Evolutionary conservation across 106 monocot genomes (phyloP), one percentile per base, ranked within the genome.

Genomic region (Allium cepa): DNA sequence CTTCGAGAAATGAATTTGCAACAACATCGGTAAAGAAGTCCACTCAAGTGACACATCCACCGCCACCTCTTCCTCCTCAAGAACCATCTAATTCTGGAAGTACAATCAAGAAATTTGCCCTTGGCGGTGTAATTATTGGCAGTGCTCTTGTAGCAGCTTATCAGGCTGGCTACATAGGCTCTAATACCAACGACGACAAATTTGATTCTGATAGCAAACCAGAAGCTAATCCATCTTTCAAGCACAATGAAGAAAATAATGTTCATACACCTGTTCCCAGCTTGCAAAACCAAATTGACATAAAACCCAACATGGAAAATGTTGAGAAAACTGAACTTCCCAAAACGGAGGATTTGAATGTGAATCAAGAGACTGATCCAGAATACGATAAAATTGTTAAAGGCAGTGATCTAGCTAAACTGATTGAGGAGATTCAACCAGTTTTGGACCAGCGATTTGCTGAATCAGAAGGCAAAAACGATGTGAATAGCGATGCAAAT

Each of bases 51-150:
- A 36, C 36, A 36, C 36, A 36, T 36, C 36, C 36, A 36, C 45
- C 70, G 70, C 49, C 72, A 57, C 12, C 12, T 66, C 63, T 76
- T 60, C 65, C 84, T 60, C 62, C 69, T 56, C 53, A 73, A 70
- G 66, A 77, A 60, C 53, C 69, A 72, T 57, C 76, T 66, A 26
- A 27, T 47, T 74, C 76, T 58, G 74, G 75, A 61, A 80, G 64
- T 50, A 18, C 65, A 46, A 3, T 75, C 36, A 73, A 77, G 13
- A 82, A 79, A 63, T 15, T 89, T 62, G 58, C 78, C 12, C 67
- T 90, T 74, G 89, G 89, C 7, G 69, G 76, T 77, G 71, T 71
- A 56, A 26, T 82, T 48, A 63, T 80, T 63, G 89, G 82, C 49
- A 80, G 77, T 63, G 80, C 78, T 53, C 69, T 59, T 17, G 50